Evolutionary conservation across 1,139 yeast species (phyloP).

Genomic region (Candida neerlandica): DNA sequence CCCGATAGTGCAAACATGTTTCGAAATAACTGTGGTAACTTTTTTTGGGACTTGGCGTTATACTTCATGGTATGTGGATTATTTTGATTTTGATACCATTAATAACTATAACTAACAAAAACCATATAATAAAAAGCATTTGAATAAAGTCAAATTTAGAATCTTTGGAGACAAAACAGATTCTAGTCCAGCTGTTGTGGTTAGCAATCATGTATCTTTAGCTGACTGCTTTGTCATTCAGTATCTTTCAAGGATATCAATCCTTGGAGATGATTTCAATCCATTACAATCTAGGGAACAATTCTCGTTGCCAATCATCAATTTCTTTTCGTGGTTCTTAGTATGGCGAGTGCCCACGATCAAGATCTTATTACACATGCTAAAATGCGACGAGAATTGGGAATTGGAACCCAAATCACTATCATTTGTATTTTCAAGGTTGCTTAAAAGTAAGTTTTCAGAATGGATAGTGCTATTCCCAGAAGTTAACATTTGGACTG

Average conservation of each 20-base stretch:
- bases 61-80: constrained; percentile 32
- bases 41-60: constrained; percentile 41
- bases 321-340: constrained; percentile 63
- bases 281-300: constrained; percentile 10
- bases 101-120: not conserved
- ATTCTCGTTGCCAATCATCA: constrained; percentile 40
- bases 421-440: constrained; percentile 24
- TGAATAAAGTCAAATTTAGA: constrained; percentile 39
- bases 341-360: constrained; percentile 59
- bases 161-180: constrained; percentile 47
- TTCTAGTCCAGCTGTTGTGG: constrained; percentile 48
- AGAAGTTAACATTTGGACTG: constrained; percentile 68
- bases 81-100: not conserved
- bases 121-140: constrained; percentile 21
- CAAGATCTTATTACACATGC: constrained; percentile 41
- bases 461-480: constrained; percentile 70
- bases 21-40: constrained; percentile 23
- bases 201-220: constrained; percentile 58
- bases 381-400: constrained; percentile 67
- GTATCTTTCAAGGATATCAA: constrained; percentile 37
- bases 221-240: constrained; percentile 56
- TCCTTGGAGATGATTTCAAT: constrained; percentile 6
- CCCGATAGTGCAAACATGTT: constrained; percentile 32
- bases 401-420: constrained; percentile 43
- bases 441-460: constrained; percentile 31